Conservation (phyloP, 495 filamentous ascomycete species). For the Penicillium taxi region DNA sequence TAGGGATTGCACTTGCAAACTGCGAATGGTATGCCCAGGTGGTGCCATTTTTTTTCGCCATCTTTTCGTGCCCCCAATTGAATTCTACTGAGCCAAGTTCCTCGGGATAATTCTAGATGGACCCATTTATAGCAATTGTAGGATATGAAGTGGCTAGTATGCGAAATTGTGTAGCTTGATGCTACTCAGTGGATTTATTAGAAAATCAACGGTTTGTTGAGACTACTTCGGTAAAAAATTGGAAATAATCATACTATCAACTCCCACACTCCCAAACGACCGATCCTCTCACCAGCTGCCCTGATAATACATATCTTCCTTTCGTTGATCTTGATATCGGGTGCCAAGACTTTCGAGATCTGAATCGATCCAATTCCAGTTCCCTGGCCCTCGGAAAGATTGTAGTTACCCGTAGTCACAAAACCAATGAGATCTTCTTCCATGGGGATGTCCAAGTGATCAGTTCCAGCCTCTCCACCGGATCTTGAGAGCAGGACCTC, state of each 20-base stretch:
- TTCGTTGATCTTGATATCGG: conserved; percentile 21
- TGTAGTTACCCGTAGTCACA: conserved; percentile 79
- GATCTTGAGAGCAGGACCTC: conserved; percentile 38
- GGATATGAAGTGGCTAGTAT: too few relatives aligned
- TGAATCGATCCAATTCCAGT: conserved; percentile 68
- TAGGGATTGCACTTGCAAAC: too few relatives aligned
- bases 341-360: conserved; percentile 45
- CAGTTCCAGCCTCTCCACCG: conserved; percentile 27
- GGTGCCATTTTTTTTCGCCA: too few relatives aligned
- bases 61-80: too few relatives aligned
- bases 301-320: conserved; percentile 67
- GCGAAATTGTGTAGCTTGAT: too few relatives aligned
- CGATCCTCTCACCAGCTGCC: conserved; percentile 65
- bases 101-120: too few relatives aligned
- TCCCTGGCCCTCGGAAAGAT: conserved; percentile 66
- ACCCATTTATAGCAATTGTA: too few relatives aligned
- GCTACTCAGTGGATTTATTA: too few relatives aligned
- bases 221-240: too few relatives aligned
- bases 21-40: too few relatives aligned
- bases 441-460: conserved; percentile 58
- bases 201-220: too few relatives aligned
- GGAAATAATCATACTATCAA: conserved; percentile 42
- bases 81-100: too few relatives aligned
- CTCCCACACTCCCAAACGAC: conserved; percentile 77
- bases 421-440: conserved; percentile 84